phyloP scores from a whole-genome alignment of 345 rosid species.

The Microthlaspi erraticum region DNA sequence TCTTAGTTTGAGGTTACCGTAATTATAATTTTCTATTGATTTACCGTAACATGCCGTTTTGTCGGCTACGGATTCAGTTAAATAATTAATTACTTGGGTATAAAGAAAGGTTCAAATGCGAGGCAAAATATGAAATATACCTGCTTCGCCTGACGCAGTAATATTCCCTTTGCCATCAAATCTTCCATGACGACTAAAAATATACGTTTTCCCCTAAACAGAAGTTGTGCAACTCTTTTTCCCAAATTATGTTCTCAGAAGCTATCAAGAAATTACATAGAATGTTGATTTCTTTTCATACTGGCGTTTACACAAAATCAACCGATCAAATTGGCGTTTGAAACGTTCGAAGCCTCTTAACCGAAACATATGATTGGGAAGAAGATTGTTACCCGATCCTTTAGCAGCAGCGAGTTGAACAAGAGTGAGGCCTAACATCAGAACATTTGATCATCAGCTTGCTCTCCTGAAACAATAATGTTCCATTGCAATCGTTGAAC shows the following conservation, averaged over 20 bases:
- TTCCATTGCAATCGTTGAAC: slow-evolving; percentile 9
- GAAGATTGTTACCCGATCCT: slow-evolving; percentile 67
- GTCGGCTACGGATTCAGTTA: too few relatives aligned
- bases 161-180: slow-evolving; percentile 78
- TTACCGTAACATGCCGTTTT: too few relatives aligned
- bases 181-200: slow-evolving; percentile 81
- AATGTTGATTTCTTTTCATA: too few relatives aligned
- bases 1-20: too few relatives aligned
- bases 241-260: slow-evolving; percentile 16
- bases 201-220: slow-evolving; percentile 83
- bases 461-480: background rate
- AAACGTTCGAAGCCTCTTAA: background rate
- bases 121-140: slow-evolving; percentile 37
- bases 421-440: slow-evolving; percentile 72
- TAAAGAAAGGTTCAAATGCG: background rate
- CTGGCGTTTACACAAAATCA: too few relatives aligned
- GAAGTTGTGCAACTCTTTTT: slow-evolving; percentile 81
- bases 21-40: too few relatives aligned
- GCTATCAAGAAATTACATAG: too few relatives aligned
- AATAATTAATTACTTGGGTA: background rate
- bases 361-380: background rate
- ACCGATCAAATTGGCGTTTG: background rate
- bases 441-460: slow-evolving; percentile 6
- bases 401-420: slow-evolving; percentile 63
- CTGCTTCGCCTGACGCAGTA: slow-evolving; percentile 66